Evolutionary conservation across 306 rosid genomes (phyloP).

Genomic region (Morella rubra): DNA sequence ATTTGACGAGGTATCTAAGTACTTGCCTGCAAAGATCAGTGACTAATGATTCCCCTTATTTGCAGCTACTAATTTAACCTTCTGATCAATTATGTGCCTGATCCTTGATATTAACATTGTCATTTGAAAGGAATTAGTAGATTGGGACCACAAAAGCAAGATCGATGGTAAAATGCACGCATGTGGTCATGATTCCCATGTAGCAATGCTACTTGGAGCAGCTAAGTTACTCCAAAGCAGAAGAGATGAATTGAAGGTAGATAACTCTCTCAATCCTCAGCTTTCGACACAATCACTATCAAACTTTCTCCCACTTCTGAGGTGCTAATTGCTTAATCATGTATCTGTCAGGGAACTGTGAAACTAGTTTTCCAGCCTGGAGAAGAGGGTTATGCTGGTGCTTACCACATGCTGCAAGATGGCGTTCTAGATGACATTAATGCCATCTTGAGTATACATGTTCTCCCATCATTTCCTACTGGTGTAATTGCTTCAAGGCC

Average conservation of each 20-base stretch:
- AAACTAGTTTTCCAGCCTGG: constrained; percentile 49
- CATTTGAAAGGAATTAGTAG: constrained; percentile 43
- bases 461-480: constrained; percentile 29
- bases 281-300: neutral
- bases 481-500: constrained; percentile 48
- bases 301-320: neutral
- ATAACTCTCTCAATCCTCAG: neutral
- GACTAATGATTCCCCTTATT: too few species aligned
- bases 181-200: constrained; percentile 57
- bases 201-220: constrained; percentile 59
- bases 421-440: constrained; percentile 27
- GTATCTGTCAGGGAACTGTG: constrained; percentile 36
- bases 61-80: neutral
- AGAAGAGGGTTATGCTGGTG: constrained; percentile 47
- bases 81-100: neutral
- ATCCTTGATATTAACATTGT: neutral
- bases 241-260: constrained; percentile 25
- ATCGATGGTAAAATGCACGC: constrained; percentile 53
- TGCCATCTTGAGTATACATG: constrained; percentile 42
- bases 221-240: constrained; percentile 47
- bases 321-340: neutral
- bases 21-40: too few species aligned
- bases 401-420: constrained; percentile 40
- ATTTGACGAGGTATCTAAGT: neutral
- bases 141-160: constrained; percentile 55